Percentiles rank a stretch among this genome's conserved stretches.
These are phyloP conservation scores for Fusarium domesticum DNA, from an alignment of 2,329 filamentous ascomycete species.

Conservation along the genomic window DNA sequence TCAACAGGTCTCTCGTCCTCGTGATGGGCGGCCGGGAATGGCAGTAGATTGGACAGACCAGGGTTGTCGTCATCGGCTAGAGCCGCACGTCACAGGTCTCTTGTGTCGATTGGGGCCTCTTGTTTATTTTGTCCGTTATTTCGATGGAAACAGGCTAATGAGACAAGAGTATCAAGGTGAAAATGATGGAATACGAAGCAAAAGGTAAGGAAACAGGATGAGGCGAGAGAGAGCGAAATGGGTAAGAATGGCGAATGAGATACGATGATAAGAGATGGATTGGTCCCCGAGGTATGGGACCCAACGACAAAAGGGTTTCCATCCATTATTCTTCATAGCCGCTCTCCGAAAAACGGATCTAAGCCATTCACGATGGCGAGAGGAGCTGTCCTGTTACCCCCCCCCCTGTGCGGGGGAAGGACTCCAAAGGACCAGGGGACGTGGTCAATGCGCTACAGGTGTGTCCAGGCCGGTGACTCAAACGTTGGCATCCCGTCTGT, in stretches of 20 bases:
- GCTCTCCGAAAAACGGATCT: neutral
- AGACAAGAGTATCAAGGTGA: neutral
- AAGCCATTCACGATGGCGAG: neutral
- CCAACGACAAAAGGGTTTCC: neutral
- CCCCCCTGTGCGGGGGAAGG: neutral
- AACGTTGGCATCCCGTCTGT: neutral
- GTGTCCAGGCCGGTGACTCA: neutral
- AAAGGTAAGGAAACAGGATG: too few species aligned
- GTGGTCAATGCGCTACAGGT: neutral
- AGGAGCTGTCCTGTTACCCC: neutral
- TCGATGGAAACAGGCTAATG: neutral
- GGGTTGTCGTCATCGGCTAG: conserved; percentile 30
- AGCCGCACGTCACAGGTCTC: conserved; percentile 25
- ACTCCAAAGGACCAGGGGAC: neutral
- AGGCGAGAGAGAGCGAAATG: neutral
- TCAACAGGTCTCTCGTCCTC: conserved; percentile 18
- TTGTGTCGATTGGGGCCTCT: neutral
- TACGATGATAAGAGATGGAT: neutral
- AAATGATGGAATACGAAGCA: neutral
- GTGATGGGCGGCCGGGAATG: conserved; percentile 21
- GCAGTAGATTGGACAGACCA: conserved; percentile 22
- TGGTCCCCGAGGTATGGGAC: too few species aligned
- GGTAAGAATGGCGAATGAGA: neutral
- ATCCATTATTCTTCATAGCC: too few species aligned
- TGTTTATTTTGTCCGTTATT: neutral